phyloP scores from a whole-genome alignment of 495 filamentous ascomycete species.

The Hypoxylon cercidicola region DNA sequence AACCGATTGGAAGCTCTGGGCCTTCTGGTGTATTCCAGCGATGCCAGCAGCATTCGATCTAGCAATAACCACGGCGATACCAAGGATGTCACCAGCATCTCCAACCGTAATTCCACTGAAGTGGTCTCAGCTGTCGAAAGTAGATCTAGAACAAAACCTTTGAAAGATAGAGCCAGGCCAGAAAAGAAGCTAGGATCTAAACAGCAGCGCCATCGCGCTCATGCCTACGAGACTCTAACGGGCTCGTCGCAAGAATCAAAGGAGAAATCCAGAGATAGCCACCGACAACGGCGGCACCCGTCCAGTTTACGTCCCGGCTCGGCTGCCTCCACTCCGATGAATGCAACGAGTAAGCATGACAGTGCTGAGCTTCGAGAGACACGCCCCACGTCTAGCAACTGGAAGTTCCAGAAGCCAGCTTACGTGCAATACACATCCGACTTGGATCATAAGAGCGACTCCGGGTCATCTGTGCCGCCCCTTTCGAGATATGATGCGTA shows the following conservation, averaged over 20 bases:
- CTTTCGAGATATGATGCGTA: slow-evolving; percentile 2
- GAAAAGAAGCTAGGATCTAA: not conserved
- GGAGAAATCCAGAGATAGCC: not conserved
- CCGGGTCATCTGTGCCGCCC: not conserved
- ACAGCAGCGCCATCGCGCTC: slow-evolving; percentile 5
- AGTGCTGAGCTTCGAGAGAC: too few relatives aligned
- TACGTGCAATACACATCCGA: slow-evolving; percentile 10
- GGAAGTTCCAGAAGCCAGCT: slow-evolving; percentile 15
- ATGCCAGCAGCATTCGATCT: not conserved
- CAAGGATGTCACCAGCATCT: slow-evolving; percentile 1
- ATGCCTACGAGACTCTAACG: slow-evolving; percentile 18
- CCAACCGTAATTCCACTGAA: not conserved
- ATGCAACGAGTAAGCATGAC: not conserved
- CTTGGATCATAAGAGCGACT: not conserved
- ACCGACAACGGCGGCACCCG: not conserved
- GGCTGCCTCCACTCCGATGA: not conserved
- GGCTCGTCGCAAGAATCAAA: not conserved
- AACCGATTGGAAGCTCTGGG: slow-evolving; percentile 16
- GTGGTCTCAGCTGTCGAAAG: not conserved
- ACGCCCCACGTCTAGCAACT: not conserved
- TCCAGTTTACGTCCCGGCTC: slow-evolving; percentile 4
- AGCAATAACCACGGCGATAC: not conserved
- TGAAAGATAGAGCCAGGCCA: not conserved
- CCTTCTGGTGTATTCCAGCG: slow-evolving; percentile 23
- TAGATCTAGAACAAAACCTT: not conserved